phyloP scores from a whole-genome alignment of 176 grass and related monocot genomes.

The Juncus inflexus region DNA sequence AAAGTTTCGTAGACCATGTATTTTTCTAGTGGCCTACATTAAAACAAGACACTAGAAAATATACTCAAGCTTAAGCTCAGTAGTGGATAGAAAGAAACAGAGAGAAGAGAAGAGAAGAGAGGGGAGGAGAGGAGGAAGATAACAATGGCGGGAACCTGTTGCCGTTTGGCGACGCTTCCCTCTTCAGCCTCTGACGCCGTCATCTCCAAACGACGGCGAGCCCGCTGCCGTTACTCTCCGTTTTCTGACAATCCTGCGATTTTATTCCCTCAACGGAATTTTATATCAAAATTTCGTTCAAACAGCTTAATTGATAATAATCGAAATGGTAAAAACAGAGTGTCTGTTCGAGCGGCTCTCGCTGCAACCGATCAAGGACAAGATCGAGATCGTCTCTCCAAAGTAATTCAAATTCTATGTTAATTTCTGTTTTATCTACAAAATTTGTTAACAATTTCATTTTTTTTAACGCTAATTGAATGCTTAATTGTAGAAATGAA shows the following conservation, averaged over 20 bases:
- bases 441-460: not conserved
- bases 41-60: no score
- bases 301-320: no score
- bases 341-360: conserved; percentile 29
- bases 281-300: no score
- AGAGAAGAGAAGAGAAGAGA: not conserved
- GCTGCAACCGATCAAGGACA: conserved; percentile 43
- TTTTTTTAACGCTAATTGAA: not conserved
- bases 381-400: conserved; percentile 84
- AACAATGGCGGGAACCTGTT: conserved; percentile 21
- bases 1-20: no score
- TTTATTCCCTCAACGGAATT: conserved; percentile 15
- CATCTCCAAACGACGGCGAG: not conserved
- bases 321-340: no score
- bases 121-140: not conserved
- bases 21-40: no score
- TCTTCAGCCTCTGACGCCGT: conserved; percentile 4
- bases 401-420: conserved; percentile 35
- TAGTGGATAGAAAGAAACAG: conserved; percentile 10
- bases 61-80: not conserved
- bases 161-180: conserved; percentile 11
- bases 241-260: conserved; percentile 25
- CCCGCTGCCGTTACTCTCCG: conserved; percentile 1
- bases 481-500: not conserved
- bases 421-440: not conserved